Evolutionary conservation across 352 stramenopile species (phyloP).

Genomic region (Phytophthora podocarpi): DNA sequence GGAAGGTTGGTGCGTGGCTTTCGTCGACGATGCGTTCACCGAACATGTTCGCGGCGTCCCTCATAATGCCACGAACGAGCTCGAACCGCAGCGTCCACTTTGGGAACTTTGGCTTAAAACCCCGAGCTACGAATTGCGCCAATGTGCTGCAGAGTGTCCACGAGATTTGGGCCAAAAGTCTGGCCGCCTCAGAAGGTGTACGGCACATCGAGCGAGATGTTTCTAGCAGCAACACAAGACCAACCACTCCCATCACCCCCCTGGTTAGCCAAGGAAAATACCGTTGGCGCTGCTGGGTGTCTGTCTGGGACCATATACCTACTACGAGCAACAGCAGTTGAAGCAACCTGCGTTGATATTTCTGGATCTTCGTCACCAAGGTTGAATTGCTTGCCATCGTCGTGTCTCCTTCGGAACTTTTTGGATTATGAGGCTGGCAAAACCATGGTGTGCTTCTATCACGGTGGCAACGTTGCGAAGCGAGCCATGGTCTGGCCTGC

Average conservation of each 20-base stretch:
- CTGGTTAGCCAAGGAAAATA: not conserved
- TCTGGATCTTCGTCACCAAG: constrained; percentile 1
- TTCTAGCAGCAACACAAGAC: constrained; percentile 6
- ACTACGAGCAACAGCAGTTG: not conserved
- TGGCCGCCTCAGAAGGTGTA: constrained; percentile 1
- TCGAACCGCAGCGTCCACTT: constrained; percentile 46
- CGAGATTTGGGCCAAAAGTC: not conserved
- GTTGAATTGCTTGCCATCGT: not conserved
- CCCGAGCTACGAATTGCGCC: constrained; percentile 8
- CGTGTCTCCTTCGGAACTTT: not conserved
- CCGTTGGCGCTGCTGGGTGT: not conserved
- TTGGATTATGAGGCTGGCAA: constrained; percentile 13
- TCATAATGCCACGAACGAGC: constrained; percentile 26
- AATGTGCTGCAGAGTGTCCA: not conserved
- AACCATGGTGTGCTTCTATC: not conserved
- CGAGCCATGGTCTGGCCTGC: not conserved
- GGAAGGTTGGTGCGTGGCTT: constrained; percentile 23
- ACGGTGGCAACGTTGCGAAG: not conserved
- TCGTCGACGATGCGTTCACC: constrained; percentile 29
- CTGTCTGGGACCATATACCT: not conserved
- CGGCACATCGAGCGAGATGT: constrained; percentile 9
- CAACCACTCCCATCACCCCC: not conserved
- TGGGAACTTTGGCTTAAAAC: constrained; percentile 32
- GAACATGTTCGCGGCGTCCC: constrained; percentile 22
- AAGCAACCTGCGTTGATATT: not conserved